Base-by-base conservation (phyloP, 2,329 filamentous ascomycete genomes). In the Colletotrichum tropicicola region DNA sequence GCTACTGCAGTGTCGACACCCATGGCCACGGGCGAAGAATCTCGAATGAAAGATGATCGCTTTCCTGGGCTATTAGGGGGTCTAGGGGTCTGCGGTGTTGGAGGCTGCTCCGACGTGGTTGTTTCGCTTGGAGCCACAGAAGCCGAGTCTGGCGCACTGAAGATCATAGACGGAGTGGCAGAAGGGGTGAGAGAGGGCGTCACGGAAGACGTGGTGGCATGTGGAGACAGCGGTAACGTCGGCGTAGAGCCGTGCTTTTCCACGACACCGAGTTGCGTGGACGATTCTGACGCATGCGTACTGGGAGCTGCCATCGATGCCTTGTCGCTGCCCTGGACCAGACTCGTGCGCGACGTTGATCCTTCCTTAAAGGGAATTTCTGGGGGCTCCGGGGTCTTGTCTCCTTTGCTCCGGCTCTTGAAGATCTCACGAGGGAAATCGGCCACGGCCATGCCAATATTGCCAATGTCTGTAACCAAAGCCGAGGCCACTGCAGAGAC, bases 401-500 rank as follows among this genome's bases (percentile, higher is more conserved):
- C 56, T 8, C 65, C 45, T 48, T 68, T 70, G 45, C 70, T 70
- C 8, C 73, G 71, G 15, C 71, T 72, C 51, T 82, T 85, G 74
- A 88, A 87, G 5, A 89, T 75, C 63, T 88, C 84, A 17, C 84
- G 78, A 2, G 88, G 88, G 69, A 90, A 85, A 72, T 97, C 93
- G 1, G 92, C 92, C 41, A 97, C 84, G 1, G 93, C 92, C 86
- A 97, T 91, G 71, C 92, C 87, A 61, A 98, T 90, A 39, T 87
- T 91, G 25, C 91, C 89, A 48, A 96, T 82, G n/a, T 94, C 95
- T 6, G 92, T 91, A n/a, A 97, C 81, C 1, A 98, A 78, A 0
- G 94, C 92, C 45, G 89, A 87, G 0, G 93, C 89, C 15, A 89
- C 92, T 19, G 92, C 93, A 13, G 91, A 89, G 23, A 97, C 87